Evolutionary conservation across 805 yeast genomes (phyloP).

Genomic region (Cyberlindnera mycetangii): DNA sequence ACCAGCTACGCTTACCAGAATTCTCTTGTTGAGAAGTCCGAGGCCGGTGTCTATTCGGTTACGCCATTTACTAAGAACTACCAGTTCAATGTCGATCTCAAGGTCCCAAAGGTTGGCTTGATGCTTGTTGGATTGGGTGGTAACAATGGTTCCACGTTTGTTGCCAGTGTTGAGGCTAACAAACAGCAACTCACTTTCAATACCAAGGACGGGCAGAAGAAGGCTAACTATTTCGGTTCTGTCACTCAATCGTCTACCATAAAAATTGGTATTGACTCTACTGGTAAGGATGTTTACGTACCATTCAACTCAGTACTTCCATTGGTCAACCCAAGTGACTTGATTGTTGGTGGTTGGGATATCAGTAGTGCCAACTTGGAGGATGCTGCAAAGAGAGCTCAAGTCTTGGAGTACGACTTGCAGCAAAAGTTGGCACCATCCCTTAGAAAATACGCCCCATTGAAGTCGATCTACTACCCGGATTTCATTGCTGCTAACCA

Average conservation of each 20-base stretch:
- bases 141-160: slow-evolving; percentile 90
- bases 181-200: slow-evolving; percentile 73
- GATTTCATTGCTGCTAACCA: slow-evolving; percentile 96
- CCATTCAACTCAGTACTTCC: slow-evolving; percentile 91
- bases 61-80: slow-evolving; percentile 71
- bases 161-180: slow-evolving; percentile 84
- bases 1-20: slow-evolving; percentile 65
- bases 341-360: slow-evolving; percentile 94
- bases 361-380: slow-evolving; percentile 69
- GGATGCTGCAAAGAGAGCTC: slow-evolving; percentile 78
- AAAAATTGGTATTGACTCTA: slow-evolving; percentile 78
- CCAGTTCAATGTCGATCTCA: slow-evolving; percentile 81
- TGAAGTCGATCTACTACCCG: slow-evolving; percentile 89
- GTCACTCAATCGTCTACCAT: slow-evolving; percentile 92
- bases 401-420: slow-evolving; percentile 82
- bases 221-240: slow-evolving; percentile 84
- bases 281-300: slow-evolving; percentile 84
- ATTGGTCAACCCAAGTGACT: slow-evolving; percentile 84
- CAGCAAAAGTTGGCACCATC: slow-evolving; percentile 70
- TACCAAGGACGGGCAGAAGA: slow-evolving; percentile 72
- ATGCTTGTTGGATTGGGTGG: slow-evolving; percentile 95
- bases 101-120: slow-evolving; percentile 81
- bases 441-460: slow-evolving; percentile 61
- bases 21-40: slow-evolving; percentile 58
- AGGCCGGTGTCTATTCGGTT: slow-evolving; percentile 50